Conservation (phyloP, 2,329 filamentous ascomycete genomes). For the Samsoniella hepiali region DNA sequence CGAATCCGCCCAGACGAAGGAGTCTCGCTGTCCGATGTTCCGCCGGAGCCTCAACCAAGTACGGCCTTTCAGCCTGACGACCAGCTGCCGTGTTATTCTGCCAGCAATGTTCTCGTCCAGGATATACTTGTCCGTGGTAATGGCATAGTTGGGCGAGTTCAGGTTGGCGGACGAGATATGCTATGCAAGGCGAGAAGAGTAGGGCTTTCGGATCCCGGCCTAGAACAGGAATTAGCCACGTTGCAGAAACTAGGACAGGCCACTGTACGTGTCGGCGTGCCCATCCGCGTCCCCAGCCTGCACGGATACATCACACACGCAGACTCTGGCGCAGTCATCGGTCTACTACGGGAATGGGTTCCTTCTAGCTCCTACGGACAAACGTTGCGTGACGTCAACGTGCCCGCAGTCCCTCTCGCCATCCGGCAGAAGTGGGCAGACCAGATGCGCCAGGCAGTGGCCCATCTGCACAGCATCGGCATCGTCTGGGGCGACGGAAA, state of each 20-base stretch:
- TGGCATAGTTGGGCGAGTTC: slow-evolving; percentile 14
- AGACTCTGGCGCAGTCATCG: slow-evolving; percentile 13
- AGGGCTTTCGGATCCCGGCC: slow-evolving; percentile 10
- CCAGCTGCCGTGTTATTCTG: slow-evolving; percentile 1
- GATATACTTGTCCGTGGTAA: background rate
- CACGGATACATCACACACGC: slow-evolving; percentile 16
- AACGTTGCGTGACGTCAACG: slow-evolving; percentile 12
- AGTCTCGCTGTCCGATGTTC: background rate
- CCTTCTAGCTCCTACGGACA: slow-evolving; percentile 1
- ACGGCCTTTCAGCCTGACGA: background rate
- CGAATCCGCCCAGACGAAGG: slow-evolving; percentile 1
- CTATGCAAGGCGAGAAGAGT: slow-evolving; percentile 14
- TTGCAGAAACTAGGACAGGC: background rate
- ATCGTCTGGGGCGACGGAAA: slow-evolving; percentile 22
- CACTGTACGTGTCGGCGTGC: background rate
- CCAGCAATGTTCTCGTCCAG: slow-evolving; percentile 2
- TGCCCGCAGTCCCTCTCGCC: slow-evolving; percentile 2
- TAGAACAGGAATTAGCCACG: slow-evolving; percentile 11
- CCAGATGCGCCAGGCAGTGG: slow-evolving; percentile 20
- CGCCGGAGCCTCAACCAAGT: slow-evolving; percentile 4
- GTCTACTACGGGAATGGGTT: slow-evolving; percentile 17
- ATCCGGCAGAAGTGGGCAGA: slow-evolving; percentile 18
- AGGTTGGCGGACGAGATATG: slow-evolving; percentile 11
- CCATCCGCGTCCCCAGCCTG: slow-evolving; percentile 9
- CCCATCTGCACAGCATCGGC: slow-evolving; percentile 17